Evolutionary conservation across 345 rosid species (phyloP).

Genomic region (Erysimum cheiranthoides): DNA sequence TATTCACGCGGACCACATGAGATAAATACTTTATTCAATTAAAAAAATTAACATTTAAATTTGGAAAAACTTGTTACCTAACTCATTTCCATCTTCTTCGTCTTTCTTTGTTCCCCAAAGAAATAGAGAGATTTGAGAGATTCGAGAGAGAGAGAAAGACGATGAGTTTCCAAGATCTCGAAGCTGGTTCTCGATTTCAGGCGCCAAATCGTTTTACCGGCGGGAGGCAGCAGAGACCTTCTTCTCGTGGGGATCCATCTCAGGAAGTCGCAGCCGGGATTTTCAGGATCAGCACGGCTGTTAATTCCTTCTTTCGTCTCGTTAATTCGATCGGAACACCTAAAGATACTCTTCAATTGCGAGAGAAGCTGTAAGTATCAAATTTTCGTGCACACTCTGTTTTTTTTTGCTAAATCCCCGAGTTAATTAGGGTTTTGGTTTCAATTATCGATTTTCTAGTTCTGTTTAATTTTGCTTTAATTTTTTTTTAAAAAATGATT

Average conservation of each 20-base stretch:
- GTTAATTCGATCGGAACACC: slow-evolving; percentile 77
- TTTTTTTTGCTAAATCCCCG: slow-evolving; percentile 11
- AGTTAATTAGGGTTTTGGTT: slow-evolving; percentile 18
- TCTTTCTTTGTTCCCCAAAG: slow-evolving; percentile 11
- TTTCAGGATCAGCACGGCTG: slow-evolving; percentile 74
- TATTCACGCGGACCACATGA: slow-evolving; percentile 38
- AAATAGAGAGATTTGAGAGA: slow-evolving; percentile 11
- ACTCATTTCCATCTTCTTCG: slow-evolving; percentile 39
- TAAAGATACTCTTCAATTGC: slow-evolving; percentile 70
- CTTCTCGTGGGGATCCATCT: slow-evolving; percentile 52
- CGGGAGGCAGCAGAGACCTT: slow-evolving; percentile 34
- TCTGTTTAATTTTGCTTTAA: not conserved
- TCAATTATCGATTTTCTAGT: not conserved
- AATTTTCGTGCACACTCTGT: not conserved
- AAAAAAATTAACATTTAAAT: not conserved
- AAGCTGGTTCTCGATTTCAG: slow-evolving; percentile 48
- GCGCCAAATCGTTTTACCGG: slow-evolving; percentile 33
- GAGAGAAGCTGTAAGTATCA: slow-evolving; percentile 64
- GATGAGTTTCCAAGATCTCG: slow-evolving; percentile 79
- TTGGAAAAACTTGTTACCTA: slow-evolving; percentile 30
- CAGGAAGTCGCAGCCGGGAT: slow-evolving; percentile 77
- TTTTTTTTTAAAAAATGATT: not conserved
- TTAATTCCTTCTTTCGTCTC: slow-evolving; percentile 70
- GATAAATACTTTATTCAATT: not conserved
- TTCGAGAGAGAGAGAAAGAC: slow-evolving; percentile 10